Evolutionary conservation across 768 basidiomycete genomes (phyloP).

Genomic region (Trametes villosa): DNA sequence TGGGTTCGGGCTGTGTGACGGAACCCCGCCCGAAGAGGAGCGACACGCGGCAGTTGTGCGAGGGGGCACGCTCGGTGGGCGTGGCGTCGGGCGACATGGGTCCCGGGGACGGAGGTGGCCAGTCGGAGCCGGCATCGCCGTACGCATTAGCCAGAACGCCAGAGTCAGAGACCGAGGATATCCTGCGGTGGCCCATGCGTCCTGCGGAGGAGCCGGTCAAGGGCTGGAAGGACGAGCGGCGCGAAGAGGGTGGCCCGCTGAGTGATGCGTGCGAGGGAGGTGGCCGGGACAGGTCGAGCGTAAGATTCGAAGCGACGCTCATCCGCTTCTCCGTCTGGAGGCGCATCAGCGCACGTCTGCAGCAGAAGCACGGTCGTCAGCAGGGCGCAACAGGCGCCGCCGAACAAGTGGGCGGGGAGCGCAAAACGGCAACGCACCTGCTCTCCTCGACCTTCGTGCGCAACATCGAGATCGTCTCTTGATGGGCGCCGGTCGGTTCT

Average conservation of each 20-base stretch:
- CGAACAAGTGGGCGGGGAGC: no score
- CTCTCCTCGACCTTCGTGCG: no score
- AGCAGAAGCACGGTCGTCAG: constrained; percentile 1
- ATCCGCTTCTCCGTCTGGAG: constrained; percentile 82
- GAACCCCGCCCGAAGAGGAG: constrained; percentile 57
- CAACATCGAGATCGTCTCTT: constrained; percentile 74
- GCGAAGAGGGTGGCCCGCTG: no score
- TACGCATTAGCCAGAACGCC: constrained; percentile 38
- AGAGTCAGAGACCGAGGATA: constrained; percentile 74
- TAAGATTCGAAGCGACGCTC: constrained; percentile 50
- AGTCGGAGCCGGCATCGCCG: constrained; percentile 31
- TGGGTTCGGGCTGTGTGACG: constrained; percentile 47
- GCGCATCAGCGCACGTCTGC: constrained; percentile 83
- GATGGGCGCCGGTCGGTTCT: constrained; percentile 74
- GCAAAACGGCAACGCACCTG: no score
- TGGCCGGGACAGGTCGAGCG: constrained; percentile 61
- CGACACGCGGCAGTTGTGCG: constrained; percentile 46
- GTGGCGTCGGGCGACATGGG: constrained; percentile 14
- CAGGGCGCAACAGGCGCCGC: neutral
- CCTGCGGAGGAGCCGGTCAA: constrained; percentile 57
- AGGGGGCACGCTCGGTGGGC: constrained; percentile 7
- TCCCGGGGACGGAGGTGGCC: constrained; percentile 21
- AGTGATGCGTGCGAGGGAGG: constrained; percentile 36
- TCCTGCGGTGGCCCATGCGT: constrained; percentile 63
- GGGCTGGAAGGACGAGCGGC: constrained; percentile 76